Evolutionary conservation across 169 alveolate species (phyloP), one percentile per base, ranked within the genome.

Genomic region (Eimeria acervulina): DNA sequence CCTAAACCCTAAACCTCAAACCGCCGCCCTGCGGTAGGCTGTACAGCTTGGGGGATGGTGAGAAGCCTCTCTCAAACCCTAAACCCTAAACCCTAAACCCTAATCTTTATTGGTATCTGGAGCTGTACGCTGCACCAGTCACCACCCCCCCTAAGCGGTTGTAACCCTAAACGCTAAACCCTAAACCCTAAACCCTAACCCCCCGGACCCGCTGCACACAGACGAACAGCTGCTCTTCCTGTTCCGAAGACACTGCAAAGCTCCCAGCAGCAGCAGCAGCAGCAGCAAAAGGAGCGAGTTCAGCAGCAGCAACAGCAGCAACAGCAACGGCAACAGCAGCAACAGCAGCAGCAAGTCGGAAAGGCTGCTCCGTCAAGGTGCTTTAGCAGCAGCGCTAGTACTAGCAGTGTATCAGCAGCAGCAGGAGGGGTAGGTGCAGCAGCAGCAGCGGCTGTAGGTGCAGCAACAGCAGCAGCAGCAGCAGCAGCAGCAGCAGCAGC

Each of bases 1-100:
- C 80, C 80, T 68, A 68, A 68, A 68, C 80, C 80, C 80, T 94
- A 94, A 95, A 96, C 94, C 91, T 78, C 84, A 96, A 96, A n/a
- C 96, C 63, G 40, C 83, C 84, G 36, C 97, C 98, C 74, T 6
- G 42, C 80, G 80, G 17, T 68, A 40, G 80, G 10, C 80, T 68
- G 80, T 33, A 68, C 36, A 28, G 42, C 36, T 40, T 8, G 15
- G 42, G 42, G 42, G 23, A n/a, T 33, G 36, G 42, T 28, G n/a
- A 55, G 17, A 4, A 19, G 17, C 66, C n/a, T 23, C 66, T 55
- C 66, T 13, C 66, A 55, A 55, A 68, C 80, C 80, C 80, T 68
- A 68, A 63, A 63, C 74, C 74, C 74, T 63, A 63, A 68, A 68
- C 80, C 80, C 80, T 68, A 68, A 68, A 68, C 80, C 80, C 80